Conservation (phyloP, 2,329 filamentous ascomycete species). For the Cyphellophora europaea region DNA sequence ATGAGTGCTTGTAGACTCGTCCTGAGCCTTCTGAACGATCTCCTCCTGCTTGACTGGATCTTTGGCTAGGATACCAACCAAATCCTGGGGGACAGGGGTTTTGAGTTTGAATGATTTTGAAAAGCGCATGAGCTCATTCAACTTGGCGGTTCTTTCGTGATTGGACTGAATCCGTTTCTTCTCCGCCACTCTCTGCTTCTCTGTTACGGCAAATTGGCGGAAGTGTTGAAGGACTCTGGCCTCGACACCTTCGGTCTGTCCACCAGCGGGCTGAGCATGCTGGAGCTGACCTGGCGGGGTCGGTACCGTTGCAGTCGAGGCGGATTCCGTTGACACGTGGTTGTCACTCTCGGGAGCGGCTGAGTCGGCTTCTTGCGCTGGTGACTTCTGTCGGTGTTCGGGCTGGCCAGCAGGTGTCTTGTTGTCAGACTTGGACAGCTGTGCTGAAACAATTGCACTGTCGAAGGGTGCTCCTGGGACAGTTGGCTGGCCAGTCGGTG, state of each 20-base stretch:
- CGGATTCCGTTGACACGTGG: neutral
- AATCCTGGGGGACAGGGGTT: slow-evolving; percentile 80
- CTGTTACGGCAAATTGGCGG: slow-evolving; percentile 53
- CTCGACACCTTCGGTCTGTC: slow-evolving; percentile 52
- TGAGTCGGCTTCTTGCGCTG: too few species aligned
- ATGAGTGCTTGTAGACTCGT: slow-evolving; percentile 38
- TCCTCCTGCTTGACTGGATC: slow-evolving; percentile 90
- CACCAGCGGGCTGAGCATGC: slow-evolving; percentile 35
- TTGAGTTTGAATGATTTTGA: slow-evolving; percentile 88
- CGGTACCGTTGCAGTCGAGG: slow-evolving; percentile 3
- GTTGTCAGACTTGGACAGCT: slow-evolving; percentile 40
- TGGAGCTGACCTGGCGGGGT: slow-evolving; percentile 9
- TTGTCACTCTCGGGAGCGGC: slow-evolving; percentile 35
- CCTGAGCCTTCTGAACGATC: slow-evolving; percentile 79
- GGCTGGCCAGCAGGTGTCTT: slow-evolving; percentile 19
- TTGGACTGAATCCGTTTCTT: slow-evolving; percentile 45
- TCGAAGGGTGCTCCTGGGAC: slow-evolving; percentile 71
- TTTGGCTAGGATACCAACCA: slow-evolving; percentile 92
- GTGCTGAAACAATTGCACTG: slow-evolving; percentile 84
- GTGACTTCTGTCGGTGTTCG: slow-evolving; percentile 9
- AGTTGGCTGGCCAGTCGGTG: slow-evolving; percentile 63
- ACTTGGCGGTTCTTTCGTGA: slow-evolving; percentile 79
- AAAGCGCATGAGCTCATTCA: slow-evolving; percentile 94
- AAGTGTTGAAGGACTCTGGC: slow-evolving; percentile 53
- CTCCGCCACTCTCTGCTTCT: slow-evolving; percentile 53